Evolutionary conservation across 208 protist genomes (phyloP), one percentile per base, ranked within the genome.

Genomic region (Phytomonas francai): DNA sequence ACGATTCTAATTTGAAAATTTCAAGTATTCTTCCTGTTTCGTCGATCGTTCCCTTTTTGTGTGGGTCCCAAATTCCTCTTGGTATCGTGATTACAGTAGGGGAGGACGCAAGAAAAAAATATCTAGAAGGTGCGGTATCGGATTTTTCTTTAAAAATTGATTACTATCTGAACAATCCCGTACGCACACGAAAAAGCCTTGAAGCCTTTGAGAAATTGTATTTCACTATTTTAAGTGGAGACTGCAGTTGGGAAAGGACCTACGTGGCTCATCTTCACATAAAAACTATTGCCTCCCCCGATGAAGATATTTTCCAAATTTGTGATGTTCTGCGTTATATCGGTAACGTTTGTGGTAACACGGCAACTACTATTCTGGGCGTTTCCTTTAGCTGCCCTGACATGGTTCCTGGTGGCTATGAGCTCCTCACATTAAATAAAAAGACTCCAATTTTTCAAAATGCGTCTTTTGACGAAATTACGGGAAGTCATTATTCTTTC

Each of bases 41-140:
- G 28, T 76, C 77, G 6, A 65, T 94, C 28, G 70, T 92, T 1
- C 84, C 81, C 12, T 94, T 88, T 68, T 36, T 81, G 29, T 91
- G 85, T 76, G 79, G 75, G 49, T 68, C 77, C 29, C 56, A 73
- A 72, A 64, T 72, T 19, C 81, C 85, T 28, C 49, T 94, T 3
- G 74, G 66, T 54, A 63, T 94, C 32, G 67, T 82, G n/a, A 78
- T 91, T 32, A 89, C 88, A 27, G 59, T 90, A n/a, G 88, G 88
- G 1, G 76, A 89, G 1, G 73, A 72, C 32, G 81, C 87, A 8
- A 85, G 72, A 56, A 49, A 77, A 42, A 78, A 66, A 63, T 51
- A 84, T 51, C 34, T 68, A 19, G 80, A 76, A 49, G 66, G 77
- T 27, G 49, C 73, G 2, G 42, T 68, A 7, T 63, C 73, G 8